phyloP scores from a whole-genome alignment of 192 early-diverging fungal genomes.

The Backusella westeae region DNA sequence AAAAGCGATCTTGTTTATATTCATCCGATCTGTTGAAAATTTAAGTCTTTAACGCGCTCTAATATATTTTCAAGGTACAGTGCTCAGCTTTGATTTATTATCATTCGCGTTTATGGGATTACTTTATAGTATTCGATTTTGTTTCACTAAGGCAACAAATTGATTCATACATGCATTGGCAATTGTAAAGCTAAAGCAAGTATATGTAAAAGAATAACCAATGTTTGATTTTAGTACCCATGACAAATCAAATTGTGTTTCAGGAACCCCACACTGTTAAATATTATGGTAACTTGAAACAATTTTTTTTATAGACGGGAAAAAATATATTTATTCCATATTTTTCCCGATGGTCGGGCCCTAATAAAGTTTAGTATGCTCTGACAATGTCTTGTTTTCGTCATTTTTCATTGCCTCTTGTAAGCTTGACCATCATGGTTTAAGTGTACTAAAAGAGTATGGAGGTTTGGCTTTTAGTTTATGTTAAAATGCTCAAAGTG shows the following conservation, averaged over 20 bases:
- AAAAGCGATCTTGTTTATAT: not conserved
- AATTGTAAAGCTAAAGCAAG: not conserved
- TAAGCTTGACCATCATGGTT: not conserved
- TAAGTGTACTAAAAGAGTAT: not conserved
- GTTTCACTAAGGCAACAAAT: not conserved
- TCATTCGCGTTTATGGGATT: not conserved
- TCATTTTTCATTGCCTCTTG: not conserved
- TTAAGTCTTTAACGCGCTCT: not conserved
- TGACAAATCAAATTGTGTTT: slow-evolving; percentile 6
- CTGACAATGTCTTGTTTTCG: not conserved
- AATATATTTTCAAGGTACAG: not conserved
- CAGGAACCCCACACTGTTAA: not conserved
- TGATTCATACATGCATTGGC: not conserved
- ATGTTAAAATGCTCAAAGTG: not conserved
- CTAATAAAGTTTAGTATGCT: not conserved
- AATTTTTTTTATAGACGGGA: not conserved
- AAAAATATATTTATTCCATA: not conserved
- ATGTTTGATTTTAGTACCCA: not conserved
- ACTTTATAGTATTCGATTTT: not conserved
- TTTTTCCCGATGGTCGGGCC: not conserved
- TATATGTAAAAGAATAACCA: not conserved
- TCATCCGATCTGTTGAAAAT: not conserved
- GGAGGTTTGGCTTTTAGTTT: not conserved
- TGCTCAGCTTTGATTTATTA: not conserved
- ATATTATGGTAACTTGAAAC: not conserved